Evolutionary conservation across 306 rosid genomes (phyloP).

Genomic region (Cucurbita argyrosperma): DNA sequence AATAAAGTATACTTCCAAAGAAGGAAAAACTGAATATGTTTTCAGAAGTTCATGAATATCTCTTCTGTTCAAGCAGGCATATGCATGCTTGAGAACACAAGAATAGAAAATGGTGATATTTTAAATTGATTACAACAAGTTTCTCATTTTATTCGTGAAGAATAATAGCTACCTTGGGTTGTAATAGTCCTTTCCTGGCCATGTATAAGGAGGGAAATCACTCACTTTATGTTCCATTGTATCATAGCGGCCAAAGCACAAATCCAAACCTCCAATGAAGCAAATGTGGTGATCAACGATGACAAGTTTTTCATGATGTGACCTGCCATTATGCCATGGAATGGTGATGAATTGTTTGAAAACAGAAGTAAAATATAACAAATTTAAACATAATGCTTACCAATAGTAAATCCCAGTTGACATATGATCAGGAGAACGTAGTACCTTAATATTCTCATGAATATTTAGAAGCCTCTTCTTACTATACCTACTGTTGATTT

Average conservation of each 20-base stretch:
- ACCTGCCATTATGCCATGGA: conserved; percentile 17
- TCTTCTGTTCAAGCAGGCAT: background rate
- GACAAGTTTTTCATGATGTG: conserved; percentile 41
- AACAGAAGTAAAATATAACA: background rate
- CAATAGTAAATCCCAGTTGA: conserved; percentile 33
- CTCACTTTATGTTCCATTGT: conserved; percentile 30
- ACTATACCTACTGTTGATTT: conserved; percentile 31
- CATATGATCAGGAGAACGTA: conserved; percentile 33
- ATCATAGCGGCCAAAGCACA: conserved; percentile 41
- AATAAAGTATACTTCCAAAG: background rate
- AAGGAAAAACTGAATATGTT: background rate
- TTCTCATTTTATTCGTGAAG: background rate
- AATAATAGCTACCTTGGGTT: conserved; percentile 27
- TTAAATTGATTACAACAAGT: background rate
- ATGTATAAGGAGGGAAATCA: conserved; percentile 26
- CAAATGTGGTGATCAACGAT: conserved; percentile 32
- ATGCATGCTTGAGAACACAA: background rate
- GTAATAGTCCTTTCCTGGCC: conserved; percentile 45
- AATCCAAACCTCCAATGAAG: conserved; percentile 36
- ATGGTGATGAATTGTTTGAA: background rate
- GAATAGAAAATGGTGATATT: background rate
- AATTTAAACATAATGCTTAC: conserved; percentile 12
- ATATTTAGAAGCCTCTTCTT: conserved; percentile 23
- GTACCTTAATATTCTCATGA: conserved; percentile 29
- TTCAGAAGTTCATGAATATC: background rate